Conservation (phyloP, 2,329 filamentous ascomycete species). For the Tolypocladium inflatum region DNA sequence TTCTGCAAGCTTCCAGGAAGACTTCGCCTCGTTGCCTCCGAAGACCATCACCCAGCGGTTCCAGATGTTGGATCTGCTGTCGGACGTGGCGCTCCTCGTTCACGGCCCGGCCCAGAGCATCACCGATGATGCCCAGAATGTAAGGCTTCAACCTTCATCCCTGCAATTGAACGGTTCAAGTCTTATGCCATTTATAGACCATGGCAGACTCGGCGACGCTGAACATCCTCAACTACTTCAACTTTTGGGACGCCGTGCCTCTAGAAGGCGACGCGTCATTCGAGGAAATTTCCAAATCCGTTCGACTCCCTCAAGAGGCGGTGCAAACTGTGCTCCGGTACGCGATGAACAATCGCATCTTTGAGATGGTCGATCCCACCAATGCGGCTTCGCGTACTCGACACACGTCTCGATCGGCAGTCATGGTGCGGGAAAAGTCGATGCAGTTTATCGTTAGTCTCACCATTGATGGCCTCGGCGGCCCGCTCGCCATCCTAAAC, state of each 20-base stretch:
- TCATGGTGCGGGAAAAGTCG: conserved; percentile 15
- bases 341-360: conserved; percentile 26
- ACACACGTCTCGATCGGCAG: conserved; percentile 25
- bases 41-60: not conserved
- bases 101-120: not conserved
- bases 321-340: conserved; percentile 27
- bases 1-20: not conserved
- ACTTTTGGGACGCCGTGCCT: conserved; percentile 13
- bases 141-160: not conserved
- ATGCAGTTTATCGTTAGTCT: conserved; percentile 21
- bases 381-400: conserved; percentile 9
- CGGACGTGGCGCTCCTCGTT: not conserved
- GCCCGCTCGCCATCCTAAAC: conserved; percentile 16
- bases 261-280: conserved; percentile 10
- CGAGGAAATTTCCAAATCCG: conserved; percentile 16
- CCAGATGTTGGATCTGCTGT: not conserved
- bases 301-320: conserved; percentile 25
- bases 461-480: conserved; percentile 21
- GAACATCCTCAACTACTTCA: conserved; percentile 12
- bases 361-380: conserved; percentile 6
- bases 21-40: not conserved
- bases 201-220: conserved; percentile 1
- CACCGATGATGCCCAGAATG: not conserved
- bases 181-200: not conserved
- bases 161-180: not conserved